Conservation (phyloP, 805 yeast species). For the Spathaspora hagerdaliae region DNA sequence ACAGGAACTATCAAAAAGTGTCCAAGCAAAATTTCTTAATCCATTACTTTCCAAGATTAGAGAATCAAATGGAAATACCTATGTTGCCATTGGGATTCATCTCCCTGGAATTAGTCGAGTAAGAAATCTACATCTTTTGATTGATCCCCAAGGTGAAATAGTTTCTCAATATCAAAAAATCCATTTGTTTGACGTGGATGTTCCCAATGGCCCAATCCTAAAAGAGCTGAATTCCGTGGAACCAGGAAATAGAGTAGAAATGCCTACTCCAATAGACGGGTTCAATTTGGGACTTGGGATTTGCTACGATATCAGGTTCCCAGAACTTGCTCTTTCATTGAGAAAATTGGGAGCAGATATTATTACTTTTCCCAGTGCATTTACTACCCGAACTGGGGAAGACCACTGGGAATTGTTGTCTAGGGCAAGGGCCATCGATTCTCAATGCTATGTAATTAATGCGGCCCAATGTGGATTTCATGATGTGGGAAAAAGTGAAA, state of each 20-base stretch:
- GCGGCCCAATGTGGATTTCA: conserved; percentile 87
- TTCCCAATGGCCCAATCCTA: conserved; percentile 75
- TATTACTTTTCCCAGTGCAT: conserved; percentile 84
- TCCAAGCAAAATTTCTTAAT: conserved; percentile 9
- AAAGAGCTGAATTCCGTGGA: conserved; percentile 78
- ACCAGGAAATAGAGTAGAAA: conserved; percentile 57
- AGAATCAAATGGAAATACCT: conserved; percentile 37
- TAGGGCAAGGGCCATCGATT: conserved; percentile 80
- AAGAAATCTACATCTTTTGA: conserved; percentile 70
- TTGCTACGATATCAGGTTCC: conserved; percentile 86
- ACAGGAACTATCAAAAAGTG: conserved; percentile 43
- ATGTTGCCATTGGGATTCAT: conserved; percentile 85
- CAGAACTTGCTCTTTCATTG: conserved; percentile 67
- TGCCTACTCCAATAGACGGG: conserved; percentile 38
- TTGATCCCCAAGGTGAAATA: conserved; percentile 60
- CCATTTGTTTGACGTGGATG: conserved; percentile 86
- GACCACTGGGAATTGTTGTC: conserved; percentile 87
- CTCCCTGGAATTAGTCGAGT: conserved; percentile 58
- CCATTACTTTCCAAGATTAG: conserved; percentile 11
- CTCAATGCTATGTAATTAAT: conserved; percentile 82
- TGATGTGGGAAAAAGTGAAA: conserved; percentile 37
- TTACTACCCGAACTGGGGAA: conserved; percentile 86
- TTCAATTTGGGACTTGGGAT: conserved; percentile 63
- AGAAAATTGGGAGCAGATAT: conserved; percentile 72
- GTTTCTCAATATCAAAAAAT: conserved; percentile 73